Evolutionary conservation across 1,284 basidiomycete species (phyloP).

Genomic region (Psilocybe mexicana): DNA sequence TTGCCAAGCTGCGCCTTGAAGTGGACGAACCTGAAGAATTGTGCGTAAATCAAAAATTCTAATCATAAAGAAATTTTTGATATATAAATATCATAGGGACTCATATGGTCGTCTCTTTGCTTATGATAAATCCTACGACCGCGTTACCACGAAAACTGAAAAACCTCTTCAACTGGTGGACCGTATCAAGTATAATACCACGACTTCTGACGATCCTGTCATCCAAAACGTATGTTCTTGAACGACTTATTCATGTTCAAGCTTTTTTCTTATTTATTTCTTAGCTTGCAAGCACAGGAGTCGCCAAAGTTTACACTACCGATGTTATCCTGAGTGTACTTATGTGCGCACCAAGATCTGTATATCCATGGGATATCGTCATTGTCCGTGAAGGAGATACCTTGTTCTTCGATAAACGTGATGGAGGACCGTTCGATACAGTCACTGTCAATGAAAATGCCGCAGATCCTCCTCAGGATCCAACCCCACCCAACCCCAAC

Average conservation of each 20-base stretch:
- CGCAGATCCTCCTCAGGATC: conserved; percentile 91
- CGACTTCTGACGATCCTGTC: conserved; percentile 96
- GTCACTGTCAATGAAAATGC: conserved; percentile 99
- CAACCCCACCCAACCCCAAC: conserved; percentile 73
- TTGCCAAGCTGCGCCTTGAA: conserved; percentile 89
- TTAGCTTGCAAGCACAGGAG: conserved; percentile 77
- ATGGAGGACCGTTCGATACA: conserved; percentile 96
- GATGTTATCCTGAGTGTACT: conserved; percentile 95
- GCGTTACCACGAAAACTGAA: conserved; percentile 92
- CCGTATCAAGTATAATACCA: conserved; percentile 96
- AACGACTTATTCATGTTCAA: conserved; percentile 1
- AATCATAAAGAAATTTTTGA: conserved; percentile 7
- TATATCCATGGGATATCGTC: conserved; percentile 99
- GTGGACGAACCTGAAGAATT: conserved; percentile 89
- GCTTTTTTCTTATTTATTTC: conserved; percentile 14
- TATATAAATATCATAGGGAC: conserved; percentile 50
- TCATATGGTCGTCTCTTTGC: conserved; percentile 89
- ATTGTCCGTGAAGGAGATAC: conserved; percentile 92
- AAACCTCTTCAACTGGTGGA: conserved; percentile 90
- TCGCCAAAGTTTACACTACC: conserved; percentile 89
- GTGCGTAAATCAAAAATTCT: conserved; percentile 46
- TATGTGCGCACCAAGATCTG: conserved; percentile 94
- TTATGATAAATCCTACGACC: conserved; percentile 96
- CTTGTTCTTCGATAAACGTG: conserved; percentile 97
- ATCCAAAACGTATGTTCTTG: conserved; percentile 72